Evolutionary conservation across 2,329 filamentous ascomycete genomes (phyloP).

Genomic region (Penicillium sp.): DNA sequence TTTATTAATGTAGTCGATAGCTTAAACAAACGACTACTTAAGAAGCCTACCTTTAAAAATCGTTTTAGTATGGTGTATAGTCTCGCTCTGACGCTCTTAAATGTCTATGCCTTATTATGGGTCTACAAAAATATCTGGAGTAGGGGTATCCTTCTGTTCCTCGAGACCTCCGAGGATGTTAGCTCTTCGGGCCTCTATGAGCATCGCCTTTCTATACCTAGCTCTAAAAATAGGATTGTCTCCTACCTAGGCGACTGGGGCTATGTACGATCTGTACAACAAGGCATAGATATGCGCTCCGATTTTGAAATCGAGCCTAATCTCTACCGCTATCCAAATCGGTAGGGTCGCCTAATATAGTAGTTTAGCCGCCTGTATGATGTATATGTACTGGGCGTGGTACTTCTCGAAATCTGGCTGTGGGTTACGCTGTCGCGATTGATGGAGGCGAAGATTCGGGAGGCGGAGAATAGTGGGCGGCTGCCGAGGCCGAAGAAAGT

Average conservation of each 20-base stretch:
- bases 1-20: slow-evolving; percentile 26
- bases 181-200: slow-evolving; percentile 7
- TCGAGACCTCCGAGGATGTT: slow-evolving; percentile 7
- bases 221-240: slow-evolving; percentile 9
- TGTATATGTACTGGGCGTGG: slow-evolving; percentile 41
- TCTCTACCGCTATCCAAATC: slow-evolving; percentile 34
- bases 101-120: slow-evolving; percentile 31
- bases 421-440: slow-evolving; percentile 33
- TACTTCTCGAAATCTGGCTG: slow-evolving; percentile 41
- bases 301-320: slow-evolving; percentile 31
- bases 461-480: slow-evolving; percentile 23
- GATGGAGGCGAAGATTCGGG: slow-evolving; percentile 26
- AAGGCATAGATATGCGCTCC: slow-evolving; percentile 25
- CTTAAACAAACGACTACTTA: slow-evolving; percentile 15
- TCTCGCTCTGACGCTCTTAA: slow-evolving; percentile 27
- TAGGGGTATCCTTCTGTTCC: slow-evolving; percentile 29
- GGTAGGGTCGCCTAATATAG: slow-evolving; percentile 30
- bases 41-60: slow-evolving; percentile 24
- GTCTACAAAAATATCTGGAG: slow-evolving; percentile 35
- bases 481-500: slow-evolving; percentile 25
- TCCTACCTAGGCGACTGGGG: slow-evolving; percentile 31
- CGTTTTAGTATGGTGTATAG: slow-evolving; percentile 29
- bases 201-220: neutral
- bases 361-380: slow-evolving; percentile 37
- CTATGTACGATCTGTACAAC: slow-evolving; percentile 26